Evolutionary conservation across 345 rosid species (phyloP), one percentile per base, ranked within the genome.

Genomic region (Turritis glabra): DNA sequence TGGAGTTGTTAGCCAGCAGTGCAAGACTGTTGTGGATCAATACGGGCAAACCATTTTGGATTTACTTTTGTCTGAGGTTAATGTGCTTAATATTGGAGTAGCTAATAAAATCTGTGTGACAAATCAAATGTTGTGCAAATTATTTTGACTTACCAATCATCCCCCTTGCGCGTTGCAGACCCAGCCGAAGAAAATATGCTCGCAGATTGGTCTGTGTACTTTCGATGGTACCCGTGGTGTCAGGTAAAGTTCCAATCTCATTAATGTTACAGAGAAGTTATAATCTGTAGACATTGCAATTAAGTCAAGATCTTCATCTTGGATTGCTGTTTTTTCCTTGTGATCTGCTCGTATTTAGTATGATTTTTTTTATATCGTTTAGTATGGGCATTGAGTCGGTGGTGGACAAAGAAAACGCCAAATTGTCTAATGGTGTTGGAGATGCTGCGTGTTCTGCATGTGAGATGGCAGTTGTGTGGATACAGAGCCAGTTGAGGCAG

Each of bases 381-480:
- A 91, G 97, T 43, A 77, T 69, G 86, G 98, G 88, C 67, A 94
- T 91, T 51, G 83, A 84, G 90, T 87, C 85, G 44, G 93, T 91
- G 68, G 91, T 87, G 65, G 83, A 84, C 69, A 77, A 86, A 85
- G 81, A 67, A 63, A 62, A 68, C 46, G 62, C 69, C 67, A 84
- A 73, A 73, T 80, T 76, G 52, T 83, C 86, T 1, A 77, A 76
- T 30, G 61, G 74, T 58, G 35, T 72, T 17, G 80, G 53, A 32
- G 87, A 84, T 60, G 90, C 88, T n/a, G 80, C 76, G 77, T 94
- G 99, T 78, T 65, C 89, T 29, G 87, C 89, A 74, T 94, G 97
- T 81, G 93, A 92, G 88, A 88, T 85, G 99, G 86, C 96, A 53
- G 97, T 88, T 73, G 87, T 85, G 13, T 94, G 99, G 99, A 89